phyloP scores from a whole-genome alignment of 192 early-diverging fungal genomes.

The Chytriomyces hyalinus region DNA sequence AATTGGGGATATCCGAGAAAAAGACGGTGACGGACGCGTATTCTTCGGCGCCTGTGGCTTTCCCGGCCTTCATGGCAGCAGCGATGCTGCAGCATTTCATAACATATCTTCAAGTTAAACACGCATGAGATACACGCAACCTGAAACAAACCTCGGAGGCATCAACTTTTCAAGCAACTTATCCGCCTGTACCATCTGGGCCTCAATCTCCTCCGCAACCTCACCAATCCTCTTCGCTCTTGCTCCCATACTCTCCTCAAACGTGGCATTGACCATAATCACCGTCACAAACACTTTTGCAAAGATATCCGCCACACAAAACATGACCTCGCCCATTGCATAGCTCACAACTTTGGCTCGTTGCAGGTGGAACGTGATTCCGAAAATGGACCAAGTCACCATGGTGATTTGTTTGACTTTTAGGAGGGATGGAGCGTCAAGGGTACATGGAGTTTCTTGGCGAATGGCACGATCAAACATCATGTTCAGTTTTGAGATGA shows the following conservation, averaged over 20 bases:
- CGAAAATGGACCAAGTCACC: conserved; percentile 18
- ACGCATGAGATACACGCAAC: neutral
- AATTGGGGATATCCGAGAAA: conserved; percentile 53
- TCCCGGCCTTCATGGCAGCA: conserved; percentile 46
- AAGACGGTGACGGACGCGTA: conserved; percentile 51
- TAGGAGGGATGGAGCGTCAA: conserved; percentile 27
- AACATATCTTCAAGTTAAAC: neutral
- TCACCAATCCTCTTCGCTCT: conserved; percentile 38
- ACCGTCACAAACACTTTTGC: conserved; percentile 51
- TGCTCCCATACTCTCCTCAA: conserved; percentile 46
- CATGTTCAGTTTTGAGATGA: conserved; percentile 31
- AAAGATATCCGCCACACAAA: conserved; percentile 40
- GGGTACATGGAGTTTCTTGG: conserved; percentile 34
- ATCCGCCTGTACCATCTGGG: conserved; percentile 39
- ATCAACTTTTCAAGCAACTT: conserved; percentile 40
- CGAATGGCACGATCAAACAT: conserved; percentile 39
- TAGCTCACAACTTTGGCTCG: conserved; percentile 31
- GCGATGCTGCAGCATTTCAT: conserved; percentile 11
- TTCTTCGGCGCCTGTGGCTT: conserved; percentile 45
- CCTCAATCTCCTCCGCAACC: conserved; percentile 42
- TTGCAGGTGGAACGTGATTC: conserved; percentile 23
- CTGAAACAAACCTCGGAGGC: conserved; percentile 29
- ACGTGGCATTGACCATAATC: conserved; percentile 49
- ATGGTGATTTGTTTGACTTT: conserved; percentile 1
- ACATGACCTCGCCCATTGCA: conserved; percentile 37